Base-by-base conservation (phyloP, 2,329 filamentous ascomycete genomes). In the Pyricularia sp. region DNA sequence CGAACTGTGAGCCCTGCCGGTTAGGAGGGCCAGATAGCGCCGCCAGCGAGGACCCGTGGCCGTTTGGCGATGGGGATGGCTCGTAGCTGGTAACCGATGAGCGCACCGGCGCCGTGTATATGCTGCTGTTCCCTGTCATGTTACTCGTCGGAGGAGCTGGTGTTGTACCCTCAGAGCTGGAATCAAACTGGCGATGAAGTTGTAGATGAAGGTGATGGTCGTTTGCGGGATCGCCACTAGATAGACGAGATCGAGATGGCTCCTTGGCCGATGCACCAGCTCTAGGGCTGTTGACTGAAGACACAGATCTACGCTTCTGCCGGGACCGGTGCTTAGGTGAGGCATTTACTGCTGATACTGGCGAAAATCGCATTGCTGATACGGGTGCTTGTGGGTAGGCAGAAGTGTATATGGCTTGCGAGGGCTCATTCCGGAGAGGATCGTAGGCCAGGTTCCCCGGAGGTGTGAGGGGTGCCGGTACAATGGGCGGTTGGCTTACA, bases 371-470 rank as follows among this genome's bases (percentile, higher is more conserved):
- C 24, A 81, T 69, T 6, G 81, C 78, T 2, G 82, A 82, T 0
- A 79, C 75, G 59, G 77, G 78, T 0, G 79, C 76, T 65, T 83
- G 81, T 1, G 80, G 78, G 64, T 82, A 81, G 0, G 78, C 73
- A 0, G 81, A 75, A 0, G 81, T 78, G 62, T 79, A 82, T 70
- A 84, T 81, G 76, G 68, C 49, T 84, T 83, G 0, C 82, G 82
- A 0, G 83, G 73, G 65, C 79, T 83, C 67, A 19, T 82, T 81
- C 2, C 84, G 78, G 65, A 85, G 84, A 0, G 84, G 82, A 65
- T 86, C 84, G 65, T 85, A 86, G 2, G 82, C 79, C 81, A 84
- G 84, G 68, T 82, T 85, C 1, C 83, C 82, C 0, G 83, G 80
- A 0, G 82, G 79, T 1, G 81, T 82, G 26, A 78, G 76, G 8